phyloP scores from a whole-genome alignment of 305 asterid species.

The Fraxinus sp. region DNA sequence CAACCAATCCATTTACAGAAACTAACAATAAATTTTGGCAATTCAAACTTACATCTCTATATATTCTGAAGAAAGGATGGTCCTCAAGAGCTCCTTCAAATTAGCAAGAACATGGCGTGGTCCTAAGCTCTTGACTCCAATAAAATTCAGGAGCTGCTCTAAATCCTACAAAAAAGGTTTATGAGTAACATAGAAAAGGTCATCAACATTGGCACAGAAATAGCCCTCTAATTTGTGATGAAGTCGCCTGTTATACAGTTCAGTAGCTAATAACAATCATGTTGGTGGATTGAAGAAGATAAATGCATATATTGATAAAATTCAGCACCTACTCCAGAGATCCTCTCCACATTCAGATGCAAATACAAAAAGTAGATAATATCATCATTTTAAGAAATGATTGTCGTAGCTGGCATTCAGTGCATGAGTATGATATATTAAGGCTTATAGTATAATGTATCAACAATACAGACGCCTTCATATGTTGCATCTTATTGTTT shows the following conservation, averaged over 20 bases:
- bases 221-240: not conserved
- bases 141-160: conserved; percentile 87
- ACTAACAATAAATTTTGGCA: conserved; percentile 31
- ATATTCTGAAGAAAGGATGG: conserved; percentile 72
- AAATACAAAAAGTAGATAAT: not conserved
- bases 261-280: not conserved
- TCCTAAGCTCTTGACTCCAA: conserved; percentile 84
- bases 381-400: not conserved
- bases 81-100: conserved; percentile 75
- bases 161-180: conserved; percentile 58
- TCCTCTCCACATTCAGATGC: not conserved
- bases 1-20: conserved; percentile 52
- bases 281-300: conserved; percentile 1
- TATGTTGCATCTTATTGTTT: too few species aligned
- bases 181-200: not conserved
- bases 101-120: conserved; percentile 82
- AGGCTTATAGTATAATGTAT: not conserved
- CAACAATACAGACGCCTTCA: not conserved
- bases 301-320: not conserved
- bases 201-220: conserved; percentile 1
- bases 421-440: not conserved
- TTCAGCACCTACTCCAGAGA: not conserved
- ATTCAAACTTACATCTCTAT: conserved; percentile 49
- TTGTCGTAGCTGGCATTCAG: not conserved
- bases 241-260: not conserved